Base-by-base conservation (phyloP, 2,329 filamentous ascomycete genomes). In the Fusarium buxicola region DNA sequence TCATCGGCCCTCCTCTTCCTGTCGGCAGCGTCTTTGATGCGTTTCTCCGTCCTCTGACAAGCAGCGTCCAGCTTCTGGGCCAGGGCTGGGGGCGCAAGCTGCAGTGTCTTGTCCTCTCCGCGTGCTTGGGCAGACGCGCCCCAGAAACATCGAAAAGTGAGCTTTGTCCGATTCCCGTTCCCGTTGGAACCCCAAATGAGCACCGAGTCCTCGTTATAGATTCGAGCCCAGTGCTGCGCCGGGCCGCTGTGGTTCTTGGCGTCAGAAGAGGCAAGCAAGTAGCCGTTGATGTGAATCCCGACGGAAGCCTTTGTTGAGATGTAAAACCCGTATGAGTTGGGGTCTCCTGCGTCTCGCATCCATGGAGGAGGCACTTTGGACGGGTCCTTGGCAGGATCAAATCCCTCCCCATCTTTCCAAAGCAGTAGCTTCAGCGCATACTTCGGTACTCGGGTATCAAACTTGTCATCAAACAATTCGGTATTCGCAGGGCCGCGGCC, bases 371-470 rank as follows among this genome's bases (percentile, higher is more conserved):
- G 54, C 84, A 81, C 63, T 84, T 86, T 47, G 84, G 84, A 31
- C 80, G 80, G 47, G 18, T 85, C 82, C 43, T 81, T 82, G 44
- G 80, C 80, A 8, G 84, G 81, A 55, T 92, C 89, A 55, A 89
- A 89, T 10, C 85, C 85, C 1, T 87, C 84, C 43, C 85, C 86
- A 1, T 88, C 84, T 52, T 86, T 88, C 83, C 90, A 92, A 27
- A 95, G 86, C 30, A 92, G 81, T 32, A 97, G 80, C 69, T 91
- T 89, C 67, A 97, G 87, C 1, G 92, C 92, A 62, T 89, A 89
- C 72, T 94, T 94, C 2, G 94, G 92, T 31, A 98, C 86, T 13
- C 88, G 89, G 3, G 81, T 83, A 65, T 97, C 92, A 21, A 79
- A 77, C 27, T 75, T 78, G 43, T 88, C 80, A 1, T 84, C 76